Evolutionary conservation across 2,329 filamentous ascomycete species (phyloP).

Genomic region (Hortaea sp.): DNA sequence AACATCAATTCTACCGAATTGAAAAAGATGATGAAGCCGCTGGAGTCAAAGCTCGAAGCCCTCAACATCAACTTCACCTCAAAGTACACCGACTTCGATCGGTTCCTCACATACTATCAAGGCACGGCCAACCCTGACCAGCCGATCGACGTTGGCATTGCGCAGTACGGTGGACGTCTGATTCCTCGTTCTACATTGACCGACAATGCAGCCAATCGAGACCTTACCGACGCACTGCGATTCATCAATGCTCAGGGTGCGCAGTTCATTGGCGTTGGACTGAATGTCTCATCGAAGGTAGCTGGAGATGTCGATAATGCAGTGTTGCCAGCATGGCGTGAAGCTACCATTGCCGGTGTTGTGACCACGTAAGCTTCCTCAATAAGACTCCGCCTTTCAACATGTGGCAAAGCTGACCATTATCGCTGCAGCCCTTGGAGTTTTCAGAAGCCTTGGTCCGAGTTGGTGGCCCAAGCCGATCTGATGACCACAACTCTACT

Average conservation of each 20-base stretch:
- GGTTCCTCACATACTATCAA: neutral
- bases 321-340: neutral
- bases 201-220: slow-evolving; percentile 19
- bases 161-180: slow-evolving; percentile 20
- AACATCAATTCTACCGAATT: neutral
- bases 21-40: neutral
- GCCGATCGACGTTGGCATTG: slow-evolving; percentile 22
- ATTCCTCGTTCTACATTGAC: slow-evolving; percentile 27
- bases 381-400: neutral
- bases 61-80: neutral
- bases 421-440: neutral
- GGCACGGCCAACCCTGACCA: neutral
- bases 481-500: neutral
- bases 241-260: neutral
- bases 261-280: neutral
- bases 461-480: neutral
- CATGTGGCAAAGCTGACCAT: neutral
- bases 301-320: neutral
- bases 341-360: neutral
- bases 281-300: neutral
- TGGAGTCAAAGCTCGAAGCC: neutral
- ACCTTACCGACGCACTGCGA: neutral
- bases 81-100: neutral
- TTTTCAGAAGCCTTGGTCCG: neutral
- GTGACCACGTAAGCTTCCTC: neutral